phyloP scores from a whole-genome alignment of 495 filamentous ascomycete species.

The Cenococcum geophilum region DNA sequence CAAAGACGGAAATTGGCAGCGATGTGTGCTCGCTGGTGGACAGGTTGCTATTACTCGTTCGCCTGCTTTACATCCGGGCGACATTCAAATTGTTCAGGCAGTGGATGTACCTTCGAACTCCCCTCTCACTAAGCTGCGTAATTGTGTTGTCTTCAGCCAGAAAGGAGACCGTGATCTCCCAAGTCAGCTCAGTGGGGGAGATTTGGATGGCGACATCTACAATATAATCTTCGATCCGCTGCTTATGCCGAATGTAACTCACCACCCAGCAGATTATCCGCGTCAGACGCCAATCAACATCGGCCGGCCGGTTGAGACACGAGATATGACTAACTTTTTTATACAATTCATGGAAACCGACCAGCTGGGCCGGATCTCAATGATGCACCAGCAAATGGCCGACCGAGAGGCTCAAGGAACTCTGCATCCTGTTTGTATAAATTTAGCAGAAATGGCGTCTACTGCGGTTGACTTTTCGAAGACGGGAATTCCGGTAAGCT shows the following conservation, averaged over 20 bases:
- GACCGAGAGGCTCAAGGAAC: constrained; percentile 65
- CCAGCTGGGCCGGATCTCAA: constrained; percentile 62
- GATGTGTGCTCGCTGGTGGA: not conserved
- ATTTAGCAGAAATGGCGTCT: constrained; percentile 64
- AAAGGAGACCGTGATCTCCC: constrained; percentile 66
- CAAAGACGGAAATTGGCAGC: not conserved
- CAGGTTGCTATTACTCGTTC: constrained; percentile 58
- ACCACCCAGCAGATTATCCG: constrained; percentile 61
- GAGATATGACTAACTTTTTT: constrained; percentile 73
- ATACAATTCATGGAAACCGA: constrained; percentile 74
- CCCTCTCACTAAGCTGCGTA: constrained; percentile 53
- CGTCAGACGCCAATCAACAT: constrained; percentile 50
- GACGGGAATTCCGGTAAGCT: constrained; percentile 58
- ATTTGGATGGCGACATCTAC: constrained; percentile 77
- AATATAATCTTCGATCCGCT: constrained; percentile 62
- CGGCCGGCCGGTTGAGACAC: constrained; percentile 45
- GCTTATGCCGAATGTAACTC: constrained; percentile 41
- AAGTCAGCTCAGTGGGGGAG: constrained; percentile 69
- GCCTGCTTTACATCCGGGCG: constrained; percentile 73
- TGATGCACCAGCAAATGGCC: constrained; percentile 58
- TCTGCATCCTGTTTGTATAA: constrained; percentile 50
- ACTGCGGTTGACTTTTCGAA: constrained; percentile 81
- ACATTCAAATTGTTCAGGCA: constrained; percentile 60
- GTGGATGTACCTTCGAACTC: constrained; percentile 51
- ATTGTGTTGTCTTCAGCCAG: constrained; percentile 73